These are phyloP conservation scores for Nitzschia inconspicua DNA, from an alignment of 108 stramenopile species.

Conservation along the genomic window DNA sequence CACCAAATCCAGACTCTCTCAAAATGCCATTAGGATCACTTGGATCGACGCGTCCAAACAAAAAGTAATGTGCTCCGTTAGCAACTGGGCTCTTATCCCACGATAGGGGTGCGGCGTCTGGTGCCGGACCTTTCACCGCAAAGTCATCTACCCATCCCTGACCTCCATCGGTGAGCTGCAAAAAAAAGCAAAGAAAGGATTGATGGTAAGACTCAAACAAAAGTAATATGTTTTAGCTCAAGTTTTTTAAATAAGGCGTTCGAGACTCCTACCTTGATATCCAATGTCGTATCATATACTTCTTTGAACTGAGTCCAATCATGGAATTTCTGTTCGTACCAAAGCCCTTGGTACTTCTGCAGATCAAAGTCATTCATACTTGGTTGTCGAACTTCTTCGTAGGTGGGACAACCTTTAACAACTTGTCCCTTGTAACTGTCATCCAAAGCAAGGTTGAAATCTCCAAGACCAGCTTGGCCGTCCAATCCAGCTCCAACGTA, in stretches of 20 bases:
- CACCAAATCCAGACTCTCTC: conserved; percentile 85
- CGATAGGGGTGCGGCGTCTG: conserved; percentile 67
- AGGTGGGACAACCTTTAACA: conserved; percentile 86
- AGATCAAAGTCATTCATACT: conserved; percentile 89
- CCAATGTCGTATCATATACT: conserved; percentile 90
- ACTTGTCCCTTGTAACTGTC: conserved; percentile 77
- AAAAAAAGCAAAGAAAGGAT: neutral
- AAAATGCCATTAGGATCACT: conserved; percentile 83
- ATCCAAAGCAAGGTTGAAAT: conserved; percentile 85
- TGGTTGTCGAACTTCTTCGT: conserved; percentile 79
- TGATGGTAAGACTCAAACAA: too few relatives aligned
- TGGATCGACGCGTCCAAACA: conserved; percentile 86
- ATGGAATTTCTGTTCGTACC: conserved; percentile 92
- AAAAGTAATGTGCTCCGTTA: conserved; percentile 91
- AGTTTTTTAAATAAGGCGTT: conserved; percentile 23
- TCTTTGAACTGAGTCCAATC: conserved; percentile 95
- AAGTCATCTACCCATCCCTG: conserved; percentile 90
- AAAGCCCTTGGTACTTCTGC: conserved; percentile 83
- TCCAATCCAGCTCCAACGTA: conserved; percentile 85
- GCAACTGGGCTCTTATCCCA: conserved; percentile 92
- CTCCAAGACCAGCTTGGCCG: conserved; percentile 77
- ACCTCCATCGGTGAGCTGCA: conserved; percentile 42
- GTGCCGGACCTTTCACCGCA: conserved; percentile 83
- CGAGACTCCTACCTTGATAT: conserved; percentile 80
- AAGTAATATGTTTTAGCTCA: too few relatives aligned